Base-by-base conservation (phyloP, 176 grass and related monocot genomes). In the Neostapfia colusana region DNA sequence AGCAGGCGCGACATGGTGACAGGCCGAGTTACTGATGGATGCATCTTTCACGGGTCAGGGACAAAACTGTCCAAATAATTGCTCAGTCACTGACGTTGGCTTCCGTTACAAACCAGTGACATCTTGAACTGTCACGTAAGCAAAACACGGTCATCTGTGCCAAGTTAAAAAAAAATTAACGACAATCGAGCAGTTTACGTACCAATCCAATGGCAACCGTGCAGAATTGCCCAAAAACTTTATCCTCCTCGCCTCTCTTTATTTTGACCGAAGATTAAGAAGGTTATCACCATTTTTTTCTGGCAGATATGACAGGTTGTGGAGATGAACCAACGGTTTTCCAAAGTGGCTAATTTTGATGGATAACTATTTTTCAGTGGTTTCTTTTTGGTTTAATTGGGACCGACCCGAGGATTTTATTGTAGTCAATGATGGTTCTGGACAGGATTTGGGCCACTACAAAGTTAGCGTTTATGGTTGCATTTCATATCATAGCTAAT, bases 251-350 rank as follows among this genome's bases (percentile, higher is more conserved):
- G 15, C 28, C 17, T 49, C 51, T 68, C 40, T 36, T 69, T 50
- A 60, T 83, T 40, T 69, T 51, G 64, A 69, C 42, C 54, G 4
- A 36, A 51, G 73, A 77, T 84, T 77, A 77, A 70, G 1, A 77
- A 63, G 31, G 35, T 63, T 77, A 84, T 77, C 73, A 20, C 81
- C 73, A 41, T 42, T 23, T 69, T 63, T n/a, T 42, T 28, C 10
- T 13, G 20, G 63, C 41, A 25, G 63, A 67, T 46, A 42, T 58
- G 49, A 13, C 5, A 40, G 15, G 64, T 76, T 61, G 72, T 40
- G 72, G 81, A 38, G 26, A 61, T 61, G 72, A 53, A 61, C 62
- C 72, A 49, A 69, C 72, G n/a, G 53, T 51, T 69, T 28, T 68
- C 6, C 18, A 8, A 57, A 56, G 62, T 0, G 20, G 66, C 6